These are phyloP conservation scores for Colletotrichum euphorbiae DNA, from an alignment of 2,329 filamentous ascomycete genomes.

Conservation along the genomic window DNA sequence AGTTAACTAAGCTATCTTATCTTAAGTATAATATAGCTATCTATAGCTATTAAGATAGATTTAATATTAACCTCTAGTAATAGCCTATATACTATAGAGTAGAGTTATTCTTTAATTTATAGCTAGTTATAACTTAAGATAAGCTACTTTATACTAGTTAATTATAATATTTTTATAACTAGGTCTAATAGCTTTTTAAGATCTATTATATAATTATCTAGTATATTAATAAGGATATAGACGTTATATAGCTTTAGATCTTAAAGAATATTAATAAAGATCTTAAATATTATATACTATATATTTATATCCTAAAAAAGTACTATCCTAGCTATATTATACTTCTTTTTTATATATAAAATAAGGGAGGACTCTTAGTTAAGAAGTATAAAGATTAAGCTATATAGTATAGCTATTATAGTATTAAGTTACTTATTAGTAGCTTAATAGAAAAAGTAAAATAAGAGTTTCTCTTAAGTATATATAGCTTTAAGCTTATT, in stretches of 20 bases:
- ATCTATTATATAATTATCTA: conserved; percentile 9
- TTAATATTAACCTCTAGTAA: conserved; percentile 52
- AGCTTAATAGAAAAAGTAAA: conserved; percentile 58
- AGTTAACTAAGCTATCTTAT: conserved; percentile 39
- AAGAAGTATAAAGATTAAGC: conserved; percentile 56
- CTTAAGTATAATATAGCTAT: conserved; percentile 47
- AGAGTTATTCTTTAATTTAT: conserved; percentile 48
- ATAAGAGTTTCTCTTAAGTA: background rate
- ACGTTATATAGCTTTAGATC: conserved; percentile 46
- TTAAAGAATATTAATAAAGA: conserved; percentile 54
- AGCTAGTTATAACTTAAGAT: conserved; percentile 56
- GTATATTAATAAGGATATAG: conserved; percentile 50
- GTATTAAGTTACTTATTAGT: conserved; percentile 52
- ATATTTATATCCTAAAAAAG: conserved; percentile 51
- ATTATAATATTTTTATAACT: no score
- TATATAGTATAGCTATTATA: conserved; percentile 54
- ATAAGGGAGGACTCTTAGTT: conserved; percentile 48
- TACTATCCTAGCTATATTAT: conserved; percentile 47
- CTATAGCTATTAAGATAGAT: conserved; percentile 49
- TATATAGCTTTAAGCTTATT: no score
- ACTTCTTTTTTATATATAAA: conserved; percentile 49
- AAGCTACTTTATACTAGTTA: conserved; percentile 54
- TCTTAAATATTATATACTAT: conserved; percentile 50
- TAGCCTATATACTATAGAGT: conserved; percentile 41
- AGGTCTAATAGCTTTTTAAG: conserved; percentile 48